These are phyloP conservation scores for Zoysia matrella DNA, from an alignment of 202 grass and related monocot species.

Conservation along the genomic window DNA sequence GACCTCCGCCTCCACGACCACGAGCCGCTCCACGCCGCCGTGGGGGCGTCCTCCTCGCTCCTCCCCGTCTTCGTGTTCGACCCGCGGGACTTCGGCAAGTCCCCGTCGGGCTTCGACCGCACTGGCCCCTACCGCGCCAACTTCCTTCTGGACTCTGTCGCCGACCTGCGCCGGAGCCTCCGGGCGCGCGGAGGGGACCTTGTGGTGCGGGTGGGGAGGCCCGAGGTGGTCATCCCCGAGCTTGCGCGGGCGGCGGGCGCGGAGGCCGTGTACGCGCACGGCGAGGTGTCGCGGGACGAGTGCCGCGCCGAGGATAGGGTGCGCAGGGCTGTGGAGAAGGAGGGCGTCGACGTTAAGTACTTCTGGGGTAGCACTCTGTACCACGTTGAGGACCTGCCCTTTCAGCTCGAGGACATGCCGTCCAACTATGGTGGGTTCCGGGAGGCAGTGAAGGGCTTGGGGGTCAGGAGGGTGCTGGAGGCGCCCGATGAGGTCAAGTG, in stretches of 20 bases:
- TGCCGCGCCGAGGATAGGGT: constrained; percentile 73
- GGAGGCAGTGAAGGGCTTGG: constrained; percentile 70
- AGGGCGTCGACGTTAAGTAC: constrained; percentile 89
- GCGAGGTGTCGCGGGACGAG: constrained; percentile 87
- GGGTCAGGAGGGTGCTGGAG: constrained; percentile 70
- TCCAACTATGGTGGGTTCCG: constrained; percentile 76
- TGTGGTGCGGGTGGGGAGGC: constrained; percentile 74
- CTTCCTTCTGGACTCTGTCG: constrained; percentile 84
- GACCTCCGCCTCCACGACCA: constrained; percentile 94
- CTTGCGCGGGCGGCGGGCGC: constrained; percentile 61
- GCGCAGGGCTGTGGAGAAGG: constrained; percentile 74
- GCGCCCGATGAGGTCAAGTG: constrained; percentile 82
- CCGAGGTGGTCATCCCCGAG: constrained; percentile 76
- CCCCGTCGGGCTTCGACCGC: constrained; percentile 70
- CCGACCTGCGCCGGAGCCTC: constrained; percentile 72
- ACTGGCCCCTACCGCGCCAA: constrained; percentile 68
- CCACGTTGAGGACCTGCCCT: constrained; percentile 87
- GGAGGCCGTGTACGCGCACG: constrained; percentile 79
- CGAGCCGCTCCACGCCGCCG: constrained; percentile 68
- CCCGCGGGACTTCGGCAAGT: constrained; percentile 78
- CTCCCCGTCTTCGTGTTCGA: constrained; percentile 90
- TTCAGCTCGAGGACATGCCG: constrained; percentile 72
- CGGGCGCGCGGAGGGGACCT: constrained; percentile 80
- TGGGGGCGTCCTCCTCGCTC: constrained; percentile 65
- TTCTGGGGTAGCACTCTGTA: constrained; percentile 97